Conservation (phyloP, 805 yeast genomes). For the Ogataea nitratoaversa region DNA sequence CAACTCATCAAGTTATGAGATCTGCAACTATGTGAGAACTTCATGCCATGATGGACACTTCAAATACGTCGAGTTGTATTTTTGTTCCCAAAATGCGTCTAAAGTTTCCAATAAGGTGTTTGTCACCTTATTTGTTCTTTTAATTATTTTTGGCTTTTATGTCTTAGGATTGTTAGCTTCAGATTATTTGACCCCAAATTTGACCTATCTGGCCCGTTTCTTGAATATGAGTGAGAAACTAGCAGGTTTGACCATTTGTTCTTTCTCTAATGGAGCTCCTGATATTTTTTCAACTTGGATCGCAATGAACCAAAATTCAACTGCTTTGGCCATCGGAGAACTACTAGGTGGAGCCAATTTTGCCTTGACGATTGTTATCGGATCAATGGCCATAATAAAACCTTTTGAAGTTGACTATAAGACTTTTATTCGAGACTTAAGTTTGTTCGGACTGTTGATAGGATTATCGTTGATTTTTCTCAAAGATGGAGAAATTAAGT, state of each 20-base stretch:
- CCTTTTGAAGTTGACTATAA: constrained; percentile 47
- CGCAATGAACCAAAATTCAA: constrained; percentile 70
- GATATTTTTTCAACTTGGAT: constrained; percentile 82
- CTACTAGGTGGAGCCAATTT: constrained; percentile 52
- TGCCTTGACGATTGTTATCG: constrained; percentile 48
- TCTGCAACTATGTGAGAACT: constrained; percentile 18
- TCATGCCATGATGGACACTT: constrained; percentile 18
- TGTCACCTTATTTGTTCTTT: constrained; percentile 6
- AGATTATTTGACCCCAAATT: constrained; percentile 75
- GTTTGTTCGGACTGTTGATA: constrained; percentile 51
- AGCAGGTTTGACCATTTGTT: constrained; percentile 82
- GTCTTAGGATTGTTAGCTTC: constrained; percentile 77
- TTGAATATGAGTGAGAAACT: constrained; percentile 68
- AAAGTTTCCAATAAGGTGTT: constrained; percentile 7
- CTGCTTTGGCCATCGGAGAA: constrained; percentile 50
- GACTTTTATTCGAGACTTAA: constrained; percentile 57
- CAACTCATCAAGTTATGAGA: constrained; percentile 7
- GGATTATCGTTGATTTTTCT: constrained; percentile 48
- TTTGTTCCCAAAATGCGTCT: constrained; percentile 17
- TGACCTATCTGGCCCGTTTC: constrained; percentile 58
- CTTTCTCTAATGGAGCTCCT: constrained; percentile 91
- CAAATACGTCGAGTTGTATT: constrained; percentile 22
- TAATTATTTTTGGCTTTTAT: constrained; percentile 44
- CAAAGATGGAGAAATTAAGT: constrained; percentile 48
- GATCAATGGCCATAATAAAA: constrained; percentile 41